phyloP scores from a whole-genome alignment of 805 yeast species.

The Sugiyamaella floridensis region DNA sequence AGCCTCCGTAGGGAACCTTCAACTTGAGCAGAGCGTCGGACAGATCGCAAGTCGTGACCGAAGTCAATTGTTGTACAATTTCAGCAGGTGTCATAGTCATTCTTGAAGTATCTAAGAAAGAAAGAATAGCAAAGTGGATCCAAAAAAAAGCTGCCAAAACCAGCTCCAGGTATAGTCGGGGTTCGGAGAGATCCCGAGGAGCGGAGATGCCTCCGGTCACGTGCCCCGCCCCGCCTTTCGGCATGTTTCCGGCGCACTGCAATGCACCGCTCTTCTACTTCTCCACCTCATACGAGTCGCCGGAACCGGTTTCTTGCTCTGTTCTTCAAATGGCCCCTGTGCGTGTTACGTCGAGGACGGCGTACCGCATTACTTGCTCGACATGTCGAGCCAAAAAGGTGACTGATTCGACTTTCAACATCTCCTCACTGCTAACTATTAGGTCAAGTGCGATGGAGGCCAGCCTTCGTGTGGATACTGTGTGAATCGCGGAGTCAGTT shows the following conservation, averaged over 20 bases:
- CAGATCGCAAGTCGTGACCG: conserved; percentile 7
- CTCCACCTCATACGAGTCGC: too few species aligned
- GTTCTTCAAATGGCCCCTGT: too few species aligned
- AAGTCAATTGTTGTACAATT: not conserved
- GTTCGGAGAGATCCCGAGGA: too few species aligned
- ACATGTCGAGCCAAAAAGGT: conserved; percentile 1
- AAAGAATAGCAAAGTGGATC: too few species aligned
- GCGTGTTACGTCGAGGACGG: not conserved
- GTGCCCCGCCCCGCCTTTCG: not conserved
- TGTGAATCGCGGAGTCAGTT: not conserved
- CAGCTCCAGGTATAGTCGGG: too few species aligned
- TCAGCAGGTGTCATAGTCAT: not conserved
- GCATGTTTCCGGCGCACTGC: not conserved
- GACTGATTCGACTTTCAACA: too few species aligned
- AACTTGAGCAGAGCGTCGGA: conserved; percentile 9
- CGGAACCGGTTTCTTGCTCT: too few species aligned
- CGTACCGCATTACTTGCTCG: conserved; percentile 1
- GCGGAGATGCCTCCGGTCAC: not conserved
- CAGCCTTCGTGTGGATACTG: conserved; percentile 2
- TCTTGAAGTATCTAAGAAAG: too few species aligned
- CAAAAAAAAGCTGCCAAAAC: too few species aligned
- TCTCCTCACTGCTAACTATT: not conserved
- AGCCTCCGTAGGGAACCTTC: conserved; percentile 11
- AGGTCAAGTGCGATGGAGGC: conserved; percentile 4
- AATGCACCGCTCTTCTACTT: not conserved